Conservation (phyloP, 177 flowering plant species). For the Vitis hybrid region DNA sequence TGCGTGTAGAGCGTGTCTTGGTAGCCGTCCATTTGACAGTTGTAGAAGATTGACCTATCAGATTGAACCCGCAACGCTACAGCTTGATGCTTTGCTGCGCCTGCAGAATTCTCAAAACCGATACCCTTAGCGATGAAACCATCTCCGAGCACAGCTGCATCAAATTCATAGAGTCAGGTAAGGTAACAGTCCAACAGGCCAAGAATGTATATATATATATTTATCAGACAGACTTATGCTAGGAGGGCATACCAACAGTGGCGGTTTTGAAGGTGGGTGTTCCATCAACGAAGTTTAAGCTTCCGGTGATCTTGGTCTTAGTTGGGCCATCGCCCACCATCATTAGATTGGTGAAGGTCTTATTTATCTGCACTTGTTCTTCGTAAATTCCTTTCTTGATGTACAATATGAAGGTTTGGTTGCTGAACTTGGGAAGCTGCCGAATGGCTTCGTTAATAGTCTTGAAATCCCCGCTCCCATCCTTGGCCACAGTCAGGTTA, state of each 20-base stretch:
- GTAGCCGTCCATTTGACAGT: conserved; percentile 55
- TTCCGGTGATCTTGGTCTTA: conserved; percentile 55
- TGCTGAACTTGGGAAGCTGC: conserved; percentile 24
- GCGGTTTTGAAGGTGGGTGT: conserved; percentile 42
- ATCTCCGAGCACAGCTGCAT: conserved; percentile 45
- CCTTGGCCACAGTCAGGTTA: conserved; percentile 50
- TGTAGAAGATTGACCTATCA: conserved; percentile 46
- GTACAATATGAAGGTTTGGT: conserved; percentile 35
- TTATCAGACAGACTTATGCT: no score
- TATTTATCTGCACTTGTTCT: conserved; percentile 35
- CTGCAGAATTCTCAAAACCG: conserved; percentile 59
- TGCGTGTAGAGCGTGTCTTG: conserved; percentile 62
- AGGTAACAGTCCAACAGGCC: no score
- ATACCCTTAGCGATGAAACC: conserved; percentile 53
- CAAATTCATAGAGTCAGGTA: background rate
- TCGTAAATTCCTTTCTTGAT: conserved; percentile 59
- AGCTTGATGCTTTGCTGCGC: conserved; percentile 52
- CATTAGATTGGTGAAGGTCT: conserved; percentile 25
- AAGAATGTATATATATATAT: background rate
- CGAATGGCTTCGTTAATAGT: conserved; percentile 44
- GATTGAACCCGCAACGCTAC: conserved; percentile 50
- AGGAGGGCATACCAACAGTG: conserved; percentile 35
- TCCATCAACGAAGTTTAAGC: conserved; percentile 41
- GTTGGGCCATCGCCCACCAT: conserved; percentile 58
- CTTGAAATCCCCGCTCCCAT: conserved; percentile 42